Evolutionary conservation across 75 land plant genomes (phyloP).

Genomic region (Gnetum montanum): DNA sequence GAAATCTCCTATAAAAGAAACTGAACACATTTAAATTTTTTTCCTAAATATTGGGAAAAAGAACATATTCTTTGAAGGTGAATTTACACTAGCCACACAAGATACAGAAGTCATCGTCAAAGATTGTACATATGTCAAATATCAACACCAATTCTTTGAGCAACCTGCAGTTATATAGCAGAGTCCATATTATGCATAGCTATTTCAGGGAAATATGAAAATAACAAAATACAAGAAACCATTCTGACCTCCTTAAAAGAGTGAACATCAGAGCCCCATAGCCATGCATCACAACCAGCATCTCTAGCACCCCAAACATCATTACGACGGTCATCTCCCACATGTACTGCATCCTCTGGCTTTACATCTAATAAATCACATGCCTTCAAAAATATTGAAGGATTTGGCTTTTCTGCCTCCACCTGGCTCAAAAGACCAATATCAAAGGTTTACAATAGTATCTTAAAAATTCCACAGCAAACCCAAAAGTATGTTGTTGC

Average conservation of each 20-base stretch:
- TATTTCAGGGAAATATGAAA: neutral
- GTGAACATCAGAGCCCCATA: slow-evolving; percentile 87
- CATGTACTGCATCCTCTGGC: slow-evolving; percentile 87
- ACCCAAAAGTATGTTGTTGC: neutral
- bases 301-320: slow-evolving; percentile 92
- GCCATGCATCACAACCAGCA: slow-evolving; percentile 98
- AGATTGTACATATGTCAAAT: too few species aligned
- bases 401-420: slow-evolving; percentile 89
- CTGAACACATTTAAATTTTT: too few species aligned
- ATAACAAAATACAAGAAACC: neutral
- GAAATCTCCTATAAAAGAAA: too few species aligned
- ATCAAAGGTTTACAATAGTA: neutral
- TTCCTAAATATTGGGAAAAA: too few species aligned
- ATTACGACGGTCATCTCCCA: slow-evolving; percentile 86
- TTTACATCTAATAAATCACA: slow-evolving; percentile 77
- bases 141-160: slow-evolving; percentile 38
- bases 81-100: too few species aligned
- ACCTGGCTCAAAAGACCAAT: slow-evolving; percentile 34
- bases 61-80: too few species aligned
- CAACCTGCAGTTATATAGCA: slow-evolving; percentile 28
- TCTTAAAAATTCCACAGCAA: neutral
- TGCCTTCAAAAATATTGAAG: slow-evolving; percentile 74
- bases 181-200: neutral
- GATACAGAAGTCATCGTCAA: too few species aligned
- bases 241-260: slow-evolving; percentile 65